phyloP scores from a whole-genome alignment of 192 early-diverging fungal species.

The Umbelopsis isabellina region DNA sequence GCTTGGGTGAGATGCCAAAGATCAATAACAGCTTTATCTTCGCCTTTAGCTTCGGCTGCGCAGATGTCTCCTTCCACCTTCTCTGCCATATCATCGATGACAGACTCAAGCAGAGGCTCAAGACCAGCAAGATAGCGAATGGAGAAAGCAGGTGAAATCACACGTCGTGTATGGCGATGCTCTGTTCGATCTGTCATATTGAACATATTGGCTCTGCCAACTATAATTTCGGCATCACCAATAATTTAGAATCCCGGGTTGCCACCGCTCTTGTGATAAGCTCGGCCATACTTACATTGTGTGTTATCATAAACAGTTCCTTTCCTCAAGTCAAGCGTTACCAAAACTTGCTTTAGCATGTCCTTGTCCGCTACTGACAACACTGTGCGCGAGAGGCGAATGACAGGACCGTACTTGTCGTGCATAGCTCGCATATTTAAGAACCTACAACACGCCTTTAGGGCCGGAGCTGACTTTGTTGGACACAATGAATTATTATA shows the following conservation, averaged over 20 bases:
- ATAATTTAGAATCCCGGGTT: not conserved
- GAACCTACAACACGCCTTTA: not conserved
- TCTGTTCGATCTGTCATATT: slow-evolving; percentile 35
- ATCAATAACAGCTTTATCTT: slow-evolving; percentile 33
- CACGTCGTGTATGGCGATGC: slow-evolving; percentile 44
- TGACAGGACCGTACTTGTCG: slow-evolving; percentile 36
- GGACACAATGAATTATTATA: not conserved
- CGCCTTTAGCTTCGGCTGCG: slow-evolving; percentile 11
- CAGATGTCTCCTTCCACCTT: slow-evolving; percentile 34
- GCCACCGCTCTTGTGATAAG: not conserved
- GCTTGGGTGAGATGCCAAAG: slow-evolving; percentile 40
- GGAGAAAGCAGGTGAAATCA: slow-evolving; percentile 51
- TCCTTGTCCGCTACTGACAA: slow-evolving; percentile 36
- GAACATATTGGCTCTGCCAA: slow-evolving; percentile 28
- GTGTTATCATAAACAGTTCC: slow-evolving; percentile 21
- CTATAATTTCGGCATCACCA: not conserved
- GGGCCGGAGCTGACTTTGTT: not conserved
- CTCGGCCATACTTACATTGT: slow-evolving; percentile 18
- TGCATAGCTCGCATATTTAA: slow-evolving; percentile 14
- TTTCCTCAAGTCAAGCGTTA: slow-evolving; percentile 34
- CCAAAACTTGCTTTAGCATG: slow-evolving; percentile 40
- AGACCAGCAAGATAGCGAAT: slow-evolving; percentile 49
- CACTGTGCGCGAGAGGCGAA: slow-evolving; percentile 22
- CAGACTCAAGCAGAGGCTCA: slow-evolving; percentile 45
- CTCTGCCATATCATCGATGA: slow-evolving; percentile 31